These are phyloP conservation scores for Monosporascus sp. DNA, from an alignment of 2,329 filamentous ascomycete genomes.

Conservation along the genomic window DNA sequence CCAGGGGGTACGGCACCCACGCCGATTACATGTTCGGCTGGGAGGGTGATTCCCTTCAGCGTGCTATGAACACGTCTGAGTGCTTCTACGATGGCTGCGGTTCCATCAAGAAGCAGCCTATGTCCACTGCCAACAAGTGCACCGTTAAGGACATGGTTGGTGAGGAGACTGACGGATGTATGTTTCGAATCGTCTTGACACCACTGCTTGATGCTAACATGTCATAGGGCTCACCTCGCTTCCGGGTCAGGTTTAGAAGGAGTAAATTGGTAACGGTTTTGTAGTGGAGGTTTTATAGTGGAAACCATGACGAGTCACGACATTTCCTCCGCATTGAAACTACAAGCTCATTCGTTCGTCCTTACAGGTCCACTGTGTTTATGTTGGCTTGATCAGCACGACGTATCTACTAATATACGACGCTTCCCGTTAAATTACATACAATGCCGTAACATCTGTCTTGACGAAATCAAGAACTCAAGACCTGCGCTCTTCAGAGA, in stretches of 20 bases:
- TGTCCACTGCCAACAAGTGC: slow-evolving; percentile 25
- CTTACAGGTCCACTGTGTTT: background rate
- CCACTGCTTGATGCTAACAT: slow-evolving; percentile 5
- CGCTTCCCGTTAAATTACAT: no score
- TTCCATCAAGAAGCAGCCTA: slow-evolving; percentile 27
- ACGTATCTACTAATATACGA: no score
- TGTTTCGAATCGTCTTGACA: slow-evolving; percentile 7
- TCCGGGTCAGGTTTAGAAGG: slow-evolving; percentile 15
- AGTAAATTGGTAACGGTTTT: background rate
- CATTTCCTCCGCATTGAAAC: background rate
- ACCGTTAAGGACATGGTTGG: slow-evolving; percentile 24
- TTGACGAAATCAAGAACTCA: no score
- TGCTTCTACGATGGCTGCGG: slow-evolving; percentile 35
- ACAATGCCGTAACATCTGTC: no score
- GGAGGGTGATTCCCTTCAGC: slow-evolving; percentile 26
- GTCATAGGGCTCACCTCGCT: slow-evolving; percentile 16
- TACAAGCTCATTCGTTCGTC: background rate
- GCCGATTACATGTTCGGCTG: slow-evolving; percentile 34
- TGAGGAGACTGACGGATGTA: slow-evolving; percentile 28
- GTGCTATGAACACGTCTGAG: slow-evolving; percentile 33
- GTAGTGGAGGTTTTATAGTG: background rate
- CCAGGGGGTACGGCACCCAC: slow-evolving; percentile 30
- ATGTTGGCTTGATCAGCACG: background rate
- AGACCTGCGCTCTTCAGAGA: no score
- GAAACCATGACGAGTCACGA: background rate